Evolutionary conservation across 768 basidiomycete species (phyloP).

Genomic region (Phaeotremella skinneri): DNA sequence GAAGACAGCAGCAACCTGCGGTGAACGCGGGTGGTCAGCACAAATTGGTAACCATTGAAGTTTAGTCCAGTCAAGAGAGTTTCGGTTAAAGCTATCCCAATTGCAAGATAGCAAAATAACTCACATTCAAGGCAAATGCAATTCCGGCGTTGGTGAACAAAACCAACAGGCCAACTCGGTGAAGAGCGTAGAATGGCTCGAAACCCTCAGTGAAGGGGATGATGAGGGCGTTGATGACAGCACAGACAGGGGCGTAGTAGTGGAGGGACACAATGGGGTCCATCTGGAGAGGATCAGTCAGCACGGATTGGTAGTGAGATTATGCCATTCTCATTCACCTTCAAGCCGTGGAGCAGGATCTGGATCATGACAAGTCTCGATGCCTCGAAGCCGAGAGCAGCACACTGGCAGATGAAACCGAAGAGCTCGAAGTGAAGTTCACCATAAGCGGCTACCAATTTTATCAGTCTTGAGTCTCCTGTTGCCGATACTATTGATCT

Average conservation of each 20-base stretch:
- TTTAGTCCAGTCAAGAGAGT: neutral
- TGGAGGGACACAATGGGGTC: conserved; percentile 94
- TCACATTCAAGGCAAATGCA: conserved; percentile 79
- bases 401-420: conserved; percentile 85
- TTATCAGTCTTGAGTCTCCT: neutral
- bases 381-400: conserved; percentile 86
- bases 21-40: neutral
- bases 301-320: neutral
- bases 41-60: neutral
- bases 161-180: conserved; percentile 63
- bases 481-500: too few species aligned
- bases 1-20: conserved; percentile 80
- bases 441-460: conserved; percentile 75
- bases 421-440: conserved; percentile 81
- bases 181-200: conserved; percentile 77
- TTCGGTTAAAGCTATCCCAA: neutral
- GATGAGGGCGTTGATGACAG: conserved; percentile 77
- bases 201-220: conserved; percentile 92
- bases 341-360: conserved; percentile 87
- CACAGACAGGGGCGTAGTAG: conserved; percentile 65
- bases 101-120: conserved; percentile 2
- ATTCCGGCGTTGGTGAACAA: conserved; percentile 79
- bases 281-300: conserved; percentile 58
- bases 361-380: conserved; percentile 94
- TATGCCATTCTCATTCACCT: conserved; percentile 47